phyloP scores from a whole-genome alignment of 2,329 filamentous ascomycete genomes.

The Botrytis cinerea region DNA sequence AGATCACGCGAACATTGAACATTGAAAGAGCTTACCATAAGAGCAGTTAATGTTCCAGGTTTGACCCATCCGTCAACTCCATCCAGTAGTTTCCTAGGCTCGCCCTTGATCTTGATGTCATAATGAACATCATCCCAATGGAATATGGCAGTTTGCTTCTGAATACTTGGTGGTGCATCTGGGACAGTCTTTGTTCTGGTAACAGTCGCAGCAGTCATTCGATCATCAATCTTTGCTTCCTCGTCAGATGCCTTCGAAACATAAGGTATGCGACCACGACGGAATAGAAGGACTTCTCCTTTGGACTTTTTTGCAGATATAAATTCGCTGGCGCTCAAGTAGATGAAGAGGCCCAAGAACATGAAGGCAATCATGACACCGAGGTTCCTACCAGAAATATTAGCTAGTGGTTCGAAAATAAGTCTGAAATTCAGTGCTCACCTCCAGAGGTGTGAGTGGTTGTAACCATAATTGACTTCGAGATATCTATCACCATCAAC shows the following conservation, averaged over 20 bases:
- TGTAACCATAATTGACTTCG: slow-evolving; percentile 57
- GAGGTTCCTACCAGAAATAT: slow-evolving; percentile 52
- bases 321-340: slow-evolving; percentile 67
- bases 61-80: slow-evolving; percentile 93
- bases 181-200: slow-evolving; percentile 56
- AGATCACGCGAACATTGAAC: neutral
- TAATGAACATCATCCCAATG: slow-evolving; percentile 52
- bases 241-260: slow-evolving; percentile 29
- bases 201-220: slow-evolving; percentile 45
- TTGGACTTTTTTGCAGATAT: slow-evolving; percentile 69
- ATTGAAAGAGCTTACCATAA: slow-evolving; percentile 57
- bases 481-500: slow-evolving; percentile 65
- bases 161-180: slow-evolving; percentile 37
- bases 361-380: slow-evolving; percentile 69
- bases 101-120: slow-evolving; percentile 73
- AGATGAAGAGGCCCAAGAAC: slow-evolving; percentile 60
- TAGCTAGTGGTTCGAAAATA: slow-evolving; percentile 34
- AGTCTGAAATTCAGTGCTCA: neutral
- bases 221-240: slow-evolving; percentile 31
- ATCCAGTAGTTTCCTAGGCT: slow-evolving; percentile 75
- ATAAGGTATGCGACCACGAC: slow-evolving; percentile 58
- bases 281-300: slow-evolving; percentile 76
- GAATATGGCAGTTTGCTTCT: slow-evolving; percentile 54
- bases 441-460: slow-evolving; percentile 62
- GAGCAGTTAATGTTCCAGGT: slow-evolving; percentile 82